phyloP scores from a whole-genome alignment of 2,329 filamentous ascomycete species.

The Sporothrix variecibatus region DNA sequence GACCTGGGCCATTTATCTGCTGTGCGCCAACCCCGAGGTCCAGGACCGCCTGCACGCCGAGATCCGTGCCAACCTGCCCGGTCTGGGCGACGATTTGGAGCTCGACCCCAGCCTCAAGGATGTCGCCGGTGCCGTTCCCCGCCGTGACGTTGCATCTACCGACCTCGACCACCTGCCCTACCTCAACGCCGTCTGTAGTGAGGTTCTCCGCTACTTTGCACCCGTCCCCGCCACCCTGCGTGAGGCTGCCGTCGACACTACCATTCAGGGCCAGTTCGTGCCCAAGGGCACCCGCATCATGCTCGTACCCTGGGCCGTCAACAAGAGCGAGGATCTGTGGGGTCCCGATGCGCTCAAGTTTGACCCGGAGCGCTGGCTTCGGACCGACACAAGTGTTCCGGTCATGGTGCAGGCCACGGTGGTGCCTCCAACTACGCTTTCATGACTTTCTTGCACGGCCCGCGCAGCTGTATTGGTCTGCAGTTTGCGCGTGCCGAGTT shows the following conservation, averaged over 20 bases:
- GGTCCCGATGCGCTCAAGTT: conserved; percentile 73
- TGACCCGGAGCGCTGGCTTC: conserved; percentile 76
- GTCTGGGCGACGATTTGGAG: conserved; percentile 38
- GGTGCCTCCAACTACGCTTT: conserved; percentile 75
- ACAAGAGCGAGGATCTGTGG: conserved; percentile 71
- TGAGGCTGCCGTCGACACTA: conserved; percentile 63
- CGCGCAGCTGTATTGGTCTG: conserved; percentile 81
- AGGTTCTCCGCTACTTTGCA: conserved; percentile 71
- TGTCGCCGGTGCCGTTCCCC: conserved; percentile 13
- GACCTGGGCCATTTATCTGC: conserved; percentile 72
- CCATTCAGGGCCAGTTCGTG: conserved; percentile 64
- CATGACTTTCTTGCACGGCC: conserved; percentile 83
- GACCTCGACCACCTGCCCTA: conserved; percentile 76
- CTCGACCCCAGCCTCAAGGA: not conserved
- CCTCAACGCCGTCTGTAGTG: conserved; percentile 75
- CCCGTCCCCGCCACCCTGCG: conserved; percentile 73
- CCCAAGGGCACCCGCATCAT: conserved; percentile 71
- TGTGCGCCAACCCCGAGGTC: conserved; percentile 65
- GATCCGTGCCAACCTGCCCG: conserved; percentile 62
- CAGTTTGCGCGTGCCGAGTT: conserved; percentile 82
- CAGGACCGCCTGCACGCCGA: conserved; percentile 70
- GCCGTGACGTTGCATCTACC: conserved; percentile 41
- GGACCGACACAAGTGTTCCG: conserved; percentile 41
- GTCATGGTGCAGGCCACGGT: conserved; percentile 54
- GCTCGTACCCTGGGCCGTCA: conserved; percentile 66